Evolutionary conservation across 2,329 filamentous ascomycete genomes (phyloP), one percentile per base, ranked within the genome.

Genomic region (Tolypocladium ophioglossoides): DNA sequence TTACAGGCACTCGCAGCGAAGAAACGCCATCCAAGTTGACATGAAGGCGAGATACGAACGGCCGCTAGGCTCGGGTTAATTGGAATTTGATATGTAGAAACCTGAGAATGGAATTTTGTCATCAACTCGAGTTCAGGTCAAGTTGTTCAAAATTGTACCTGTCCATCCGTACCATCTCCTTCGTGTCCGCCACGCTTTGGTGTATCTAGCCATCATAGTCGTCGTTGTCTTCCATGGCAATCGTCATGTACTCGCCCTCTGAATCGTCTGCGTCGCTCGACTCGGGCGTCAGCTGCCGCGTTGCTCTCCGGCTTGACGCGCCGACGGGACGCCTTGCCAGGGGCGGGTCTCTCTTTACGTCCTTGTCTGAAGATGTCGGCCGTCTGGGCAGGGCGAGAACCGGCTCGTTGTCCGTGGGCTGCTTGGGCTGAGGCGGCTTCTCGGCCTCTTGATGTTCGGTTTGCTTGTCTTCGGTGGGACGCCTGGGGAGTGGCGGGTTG

Each of bases 201-300:
- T 27, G 44, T 12, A 38, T 46, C 39, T 55, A 61, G 20, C 61
- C 65, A 39, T 70, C 68, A 11, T 61, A 64, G 14, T 69, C 70
- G 39, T 74, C 54, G 14, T 55, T 49, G 35, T 52, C 35, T 30
- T 54, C 38, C 46, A 56, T 54, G 41, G 49, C 49, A 20, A 48
- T 48, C 27, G 44, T 14, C 46, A 54, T 51, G 39, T 54, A 54
- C 12, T 52, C 50, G 14, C 40, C 38, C 61, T 68, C 68, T 18
- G 68, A 71, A 11, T 73, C 68, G 9, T 71, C 69, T 1, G 59
- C 58, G 18, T 55, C 53, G 52, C 64, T 62, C 6, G 63, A 61
- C 4, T 60, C 61, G 3, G 63, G 64, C 5, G 67, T 65, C 48
- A 61, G 55, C 9, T 65, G 59, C 20, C 63, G 59, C 10, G 44